These are phyloP conservation scores for Penicillium cataractarum DNA, from an alignment of 495 filamentous ascomycete species.

Conservation along the genomic window DNA sequence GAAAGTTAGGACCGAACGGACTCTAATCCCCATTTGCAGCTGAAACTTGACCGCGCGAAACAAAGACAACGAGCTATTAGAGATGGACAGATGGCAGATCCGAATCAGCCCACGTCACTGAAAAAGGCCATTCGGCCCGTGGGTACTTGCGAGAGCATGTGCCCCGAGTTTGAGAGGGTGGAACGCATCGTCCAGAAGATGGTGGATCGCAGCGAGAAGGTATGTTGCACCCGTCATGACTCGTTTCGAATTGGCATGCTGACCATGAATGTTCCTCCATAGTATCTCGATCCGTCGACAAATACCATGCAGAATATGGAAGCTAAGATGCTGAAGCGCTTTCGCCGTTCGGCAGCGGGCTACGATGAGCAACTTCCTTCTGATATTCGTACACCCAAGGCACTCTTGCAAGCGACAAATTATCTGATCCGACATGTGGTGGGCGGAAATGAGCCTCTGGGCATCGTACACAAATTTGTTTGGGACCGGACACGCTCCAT, in stretches of 20 bases:
- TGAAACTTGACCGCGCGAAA: constrained; percentile 69
- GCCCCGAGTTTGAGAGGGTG: constrained; percentile 85
- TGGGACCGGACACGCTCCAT: constrained; percentile 94
- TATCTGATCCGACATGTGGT: constrained; percentile 82
- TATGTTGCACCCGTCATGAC: constrained; percentile 19
- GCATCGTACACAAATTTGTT: constrained; percentile 78
- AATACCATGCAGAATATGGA: constrained; percentile 49
- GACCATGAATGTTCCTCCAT: constrained; percentile 9
- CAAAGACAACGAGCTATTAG: constrained; percentile 71
- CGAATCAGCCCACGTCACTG: constrained; percentile 77
- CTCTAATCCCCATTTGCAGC: constrained; percentile 31
- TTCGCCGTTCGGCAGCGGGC: constrained; percentile 87
- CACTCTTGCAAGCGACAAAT: constrained; percentile 75
- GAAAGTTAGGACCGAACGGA: constrained; percentile 21
- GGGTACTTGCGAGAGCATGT: constrained; percentile 92
- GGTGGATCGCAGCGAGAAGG: constrained; percentile 65
- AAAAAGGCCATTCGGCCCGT: constrained; percentile 84
- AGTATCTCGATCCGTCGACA: constrained; percentile 45
- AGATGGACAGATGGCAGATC: constrained; percentile 82
- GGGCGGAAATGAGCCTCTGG: constrained; percentile 62
- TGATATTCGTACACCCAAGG: constrained; percentile 80
- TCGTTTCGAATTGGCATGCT: constrained; percentile 1
- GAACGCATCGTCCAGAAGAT: constrained; percentile 73
- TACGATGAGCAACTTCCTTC: constrained; percentile 89
- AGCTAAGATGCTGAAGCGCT: constrained; percentile 78